phyloP scores from a whole-genome alignment of 2,329 filamentous ascomycete genomes.

The Trichoderma asperellum region DNA sequence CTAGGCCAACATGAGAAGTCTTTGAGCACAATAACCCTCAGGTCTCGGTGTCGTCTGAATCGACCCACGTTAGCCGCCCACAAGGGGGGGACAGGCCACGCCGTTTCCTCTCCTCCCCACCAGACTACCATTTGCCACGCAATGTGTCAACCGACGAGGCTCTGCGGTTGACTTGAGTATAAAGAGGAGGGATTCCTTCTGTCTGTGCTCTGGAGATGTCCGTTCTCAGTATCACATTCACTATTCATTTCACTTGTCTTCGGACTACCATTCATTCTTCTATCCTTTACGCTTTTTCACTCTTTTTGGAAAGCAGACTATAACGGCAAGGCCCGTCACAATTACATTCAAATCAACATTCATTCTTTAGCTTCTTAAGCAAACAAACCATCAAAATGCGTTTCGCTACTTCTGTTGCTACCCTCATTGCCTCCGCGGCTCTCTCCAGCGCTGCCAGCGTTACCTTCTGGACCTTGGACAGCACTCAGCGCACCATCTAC shows the following conservation, averaged over 20 bases:
- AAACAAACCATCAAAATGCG: conserved; percentile 53
- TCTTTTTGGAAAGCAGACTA: conserved; percentile 27
- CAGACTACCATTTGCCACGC: conserved; percentile 23
- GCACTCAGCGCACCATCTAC: conserved; percentile 52
- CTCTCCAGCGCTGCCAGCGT: conserved; percentile 53
- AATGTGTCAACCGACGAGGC: conserved; percentile 3
- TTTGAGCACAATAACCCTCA: conserved; percentile 3
- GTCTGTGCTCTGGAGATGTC: neutral
- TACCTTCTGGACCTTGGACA: conserved; percentile 63
- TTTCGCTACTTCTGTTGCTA: conserved; percentile 53
- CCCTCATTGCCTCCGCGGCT: conserved; percentile 49
- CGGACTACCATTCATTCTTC: conserved; percentile 29
- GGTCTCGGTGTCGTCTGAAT: neutral
- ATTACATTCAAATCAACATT: conserved; percentile 20
- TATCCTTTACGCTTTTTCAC: conserved; percentile 23
- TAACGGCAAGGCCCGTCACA: conserved; percentile 27
- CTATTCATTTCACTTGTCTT: conserved; percentile 26
- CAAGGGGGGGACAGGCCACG: neutral
- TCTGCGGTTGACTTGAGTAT: conserved; percentile 10
- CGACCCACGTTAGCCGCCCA: conserved; percentile 21
- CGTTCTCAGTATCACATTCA: conserved; percentile 17
- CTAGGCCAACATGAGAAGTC: neutral
- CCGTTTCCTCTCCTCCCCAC: conserved; percentile 12
- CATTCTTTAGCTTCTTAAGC: conserved; percentile 23
- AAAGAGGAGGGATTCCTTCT: conserved; percentile 17